Percentiles rank a stretch among this genome's conserved stretches.
Conservation (phyloP, 1,284 basidiomycete species). For the Austroboletus niveus region DNA sequence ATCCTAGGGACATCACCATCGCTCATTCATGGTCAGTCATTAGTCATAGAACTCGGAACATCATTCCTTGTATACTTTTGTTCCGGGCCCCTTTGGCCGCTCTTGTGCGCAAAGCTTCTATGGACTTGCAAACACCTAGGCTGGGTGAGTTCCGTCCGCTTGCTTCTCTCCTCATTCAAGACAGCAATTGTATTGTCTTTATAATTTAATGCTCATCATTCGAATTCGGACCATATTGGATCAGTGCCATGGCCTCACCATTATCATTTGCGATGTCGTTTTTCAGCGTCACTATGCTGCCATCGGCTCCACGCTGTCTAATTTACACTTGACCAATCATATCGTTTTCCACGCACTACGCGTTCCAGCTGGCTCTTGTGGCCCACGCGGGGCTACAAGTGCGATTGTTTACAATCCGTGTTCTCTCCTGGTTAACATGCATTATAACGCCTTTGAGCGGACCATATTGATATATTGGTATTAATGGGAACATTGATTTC, state of each 20-base stretch:
- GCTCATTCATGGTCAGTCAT: no score
- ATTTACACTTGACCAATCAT: not conserved
- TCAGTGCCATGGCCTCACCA: not conserved
- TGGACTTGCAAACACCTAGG: no score
- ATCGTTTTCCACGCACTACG: not conserved
- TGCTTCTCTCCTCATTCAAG: no score
- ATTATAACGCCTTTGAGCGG: conserved; percentile 46
- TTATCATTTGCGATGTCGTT: not conserved
- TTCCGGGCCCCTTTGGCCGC: no score
- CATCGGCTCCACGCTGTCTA: not conserved
- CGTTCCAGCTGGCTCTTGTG: conserved; percentile 15
- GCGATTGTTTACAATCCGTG: conserved; percentile 16
- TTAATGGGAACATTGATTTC: conserved; percentile 72
- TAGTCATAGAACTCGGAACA: no score
- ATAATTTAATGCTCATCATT: not conserved
- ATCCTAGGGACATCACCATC: no score
- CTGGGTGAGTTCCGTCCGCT: no score
- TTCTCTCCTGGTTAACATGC: conserved; percentile 1
- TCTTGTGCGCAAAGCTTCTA: no score
- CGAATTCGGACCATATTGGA: not conserved
- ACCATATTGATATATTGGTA: conserved; percentile 34
- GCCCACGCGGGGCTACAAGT: conserved; percentile 45
- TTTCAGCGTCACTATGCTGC: no score
- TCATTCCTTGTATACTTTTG: no score
- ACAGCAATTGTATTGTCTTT: no score